Evolutionary conservation across 2,329 filamentous ascomycete species (phyloP).

Genomic region (Nemania sp.): DNA sequence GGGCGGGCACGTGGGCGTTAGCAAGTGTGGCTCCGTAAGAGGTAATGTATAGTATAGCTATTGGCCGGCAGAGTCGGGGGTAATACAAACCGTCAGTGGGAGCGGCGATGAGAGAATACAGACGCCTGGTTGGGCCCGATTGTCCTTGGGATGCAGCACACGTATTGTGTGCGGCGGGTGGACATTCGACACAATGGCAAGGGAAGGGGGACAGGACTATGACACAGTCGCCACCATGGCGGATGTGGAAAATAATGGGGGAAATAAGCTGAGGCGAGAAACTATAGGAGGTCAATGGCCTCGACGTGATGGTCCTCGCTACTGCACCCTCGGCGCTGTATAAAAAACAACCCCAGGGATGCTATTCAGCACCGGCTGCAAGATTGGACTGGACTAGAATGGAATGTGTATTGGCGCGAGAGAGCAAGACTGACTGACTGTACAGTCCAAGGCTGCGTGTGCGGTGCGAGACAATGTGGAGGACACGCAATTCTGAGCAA

Average conservation of each 20-base stretch:
- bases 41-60: neutral
- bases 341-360: too few species aligned
- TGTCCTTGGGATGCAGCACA: neutral
- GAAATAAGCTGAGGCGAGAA: neutral
- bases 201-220: neutral
- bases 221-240: slow-evolving; percentile 16
- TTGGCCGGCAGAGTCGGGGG: neutral
- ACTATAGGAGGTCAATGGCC: too few species aligned
- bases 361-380: too few species aligned
- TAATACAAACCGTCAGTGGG: too few species aligned
- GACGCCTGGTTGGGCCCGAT: neutral
- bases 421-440: too few species aligned
- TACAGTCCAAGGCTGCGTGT: too few species aligned
- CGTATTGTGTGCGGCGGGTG: neutral
- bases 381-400: neutral
- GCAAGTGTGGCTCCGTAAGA: neutral
- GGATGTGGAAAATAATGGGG: too few species aligned
- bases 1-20: neutral
- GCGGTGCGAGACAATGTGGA: too few species aligned
- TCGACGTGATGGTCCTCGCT: neutral
- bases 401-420: too few species aligned
- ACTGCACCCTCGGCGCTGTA: neutral
- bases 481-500: too few species aligned
- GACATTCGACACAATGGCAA: neutral
- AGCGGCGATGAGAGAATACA: too few species aligned